Base-by-base conservation (phyloP, 2,329 filamentous ascomycete genomes). In the Fusarium sp. region DNA sequence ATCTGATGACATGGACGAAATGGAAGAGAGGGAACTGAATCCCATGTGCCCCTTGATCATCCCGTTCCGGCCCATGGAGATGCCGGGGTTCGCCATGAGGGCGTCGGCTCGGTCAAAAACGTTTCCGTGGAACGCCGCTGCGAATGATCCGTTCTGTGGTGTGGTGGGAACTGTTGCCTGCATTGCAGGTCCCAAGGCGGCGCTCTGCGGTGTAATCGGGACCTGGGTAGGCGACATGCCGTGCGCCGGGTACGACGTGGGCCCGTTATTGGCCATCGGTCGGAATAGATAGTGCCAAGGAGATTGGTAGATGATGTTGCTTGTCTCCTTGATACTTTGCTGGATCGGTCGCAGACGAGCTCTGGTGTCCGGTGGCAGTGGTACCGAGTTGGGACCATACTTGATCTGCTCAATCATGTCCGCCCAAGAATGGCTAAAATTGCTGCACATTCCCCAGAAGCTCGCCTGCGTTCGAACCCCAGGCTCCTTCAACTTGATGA, bases 141-240 rank as follows among this genome's bases (percentile, higher is more conserved):
- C 82, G 73, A 89, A 88, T 0, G 85, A 86, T 2, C 81, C 84
- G 64, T 82, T 87, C 74, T 88, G 84, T 9, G 89, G 88, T 0
- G 89, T 92, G 3, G 87, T 92, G 4, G 93, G 91, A 10, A 97
- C 90, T 0, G 93, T 97, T 1, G 94, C 93, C 79, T 97, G 93
- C 59, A 93, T 92, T 18, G 94, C 94, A 6, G 94, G 93, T 0
- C 94, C 95, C 5, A 97, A 84, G 1, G 94, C 94, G 14, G 93
- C 94, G 73, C 92, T 96, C 67, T 97, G 86, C 7, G 95, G 94
- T 1, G 94, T 97, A 74, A 96, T 93, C 8, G 94, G 93, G 36
- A 82, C 76, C 58, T 77, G 74, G 13, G 66, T 76, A 61, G 69
- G 75, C 18, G 77, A 78, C 61, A 74, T 71, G 40, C 71, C 69